Evolutionary conservation across 1,284 basidiomycete species (phyloP).

Genomic region (Trichosporon faecale): DNA sequence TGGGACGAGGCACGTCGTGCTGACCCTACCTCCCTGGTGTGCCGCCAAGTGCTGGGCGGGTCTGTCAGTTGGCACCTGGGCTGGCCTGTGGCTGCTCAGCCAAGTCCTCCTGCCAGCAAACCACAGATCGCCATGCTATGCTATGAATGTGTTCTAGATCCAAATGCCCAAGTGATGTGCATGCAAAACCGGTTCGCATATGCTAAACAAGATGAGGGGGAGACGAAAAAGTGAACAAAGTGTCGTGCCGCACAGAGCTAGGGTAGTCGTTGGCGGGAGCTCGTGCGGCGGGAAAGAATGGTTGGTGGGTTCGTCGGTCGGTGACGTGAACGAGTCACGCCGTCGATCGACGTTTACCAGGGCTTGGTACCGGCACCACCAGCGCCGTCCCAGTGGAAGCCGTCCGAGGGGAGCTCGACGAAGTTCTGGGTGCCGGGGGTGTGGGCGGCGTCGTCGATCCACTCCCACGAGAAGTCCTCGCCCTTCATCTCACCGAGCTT

Average conservation of each 20-base stretch:
- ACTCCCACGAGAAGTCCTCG: not conserved
- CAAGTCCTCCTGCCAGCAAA: not conserved
- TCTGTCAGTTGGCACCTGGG: not conserved
- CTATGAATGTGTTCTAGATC: not conserved
- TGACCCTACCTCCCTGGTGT: not conserved
- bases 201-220: not conserved
- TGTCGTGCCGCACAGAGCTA: not conserved
- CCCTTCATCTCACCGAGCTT: not conserved
- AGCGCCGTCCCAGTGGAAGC: conserved; percentile 8
- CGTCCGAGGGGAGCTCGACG: conserved; percentile 1
- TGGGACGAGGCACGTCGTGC: not conserved
- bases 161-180: conserved; percentile 7
- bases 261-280: not conserved
- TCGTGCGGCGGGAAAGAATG: not conserved
- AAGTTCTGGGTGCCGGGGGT: not conserved
- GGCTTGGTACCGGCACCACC: conserved; percentile 5
- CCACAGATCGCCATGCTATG: no score
- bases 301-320: not conserved
- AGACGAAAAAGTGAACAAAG: not conserved
- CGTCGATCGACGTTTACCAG: not conserved
- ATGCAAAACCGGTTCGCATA: conserved; percentile 11
- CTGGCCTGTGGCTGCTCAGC: not conserved
- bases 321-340: not conserved
- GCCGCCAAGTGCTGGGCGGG: not conserved
- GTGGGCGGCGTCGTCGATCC: not conserved